Evolutionary conservation across 2,329 filamentous ascomycete species (phyloP).

Genomic region (Penicillium sclerotigenum): DNA sequence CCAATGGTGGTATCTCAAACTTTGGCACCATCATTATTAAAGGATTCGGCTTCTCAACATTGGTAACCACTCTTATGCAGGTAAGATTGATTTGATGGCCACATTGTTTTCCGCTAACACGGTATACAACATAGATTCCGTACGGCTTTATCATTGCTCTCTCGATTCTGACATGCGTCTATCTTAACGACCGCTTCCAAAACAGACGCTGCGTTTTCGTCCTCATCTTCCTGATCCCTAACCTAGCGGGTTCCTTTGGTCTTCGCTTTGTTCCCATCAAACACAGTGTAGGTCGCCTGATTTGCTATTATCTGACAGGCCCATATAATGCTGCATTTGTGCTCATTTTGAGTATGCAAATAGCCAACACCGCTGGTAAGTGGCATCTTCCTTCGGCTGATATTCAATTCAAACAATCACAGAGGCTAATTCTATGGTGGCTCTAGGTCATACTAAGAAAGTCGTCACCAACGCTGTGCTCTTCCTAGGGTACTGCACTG

Average conservation of each 20-base stretch:
- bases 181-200: constrained; percentile 47
- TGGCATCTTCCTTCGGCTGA: neutral
- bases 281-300: constrained; percentile 53
- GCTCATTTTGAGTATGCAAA: constrained; percentile 47
- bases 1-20: constrained; percentile 58
- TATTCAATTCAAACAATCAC: neutral
- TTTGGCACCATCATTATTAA: constrained; percentile 60
- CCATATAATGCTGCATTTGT: constrained; percentile 56
- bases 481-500: constrained; percentile 59
- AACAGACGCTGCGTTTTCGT: constrained; percentile 54
- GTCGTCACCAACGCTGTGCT: constrained; percentile 62
- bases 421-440: neutral
- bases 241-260: constrained; percentile 58
- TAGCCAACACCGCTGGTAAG: constrained; percentile 45
- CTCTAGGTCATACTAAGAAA: constrained; percentile 59
- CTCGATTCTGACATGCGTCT: constrained; percentile 50
- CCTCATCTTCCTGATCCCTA: constrained; percentile 57
- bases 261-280: constrained; percentile 53
- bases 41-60: constrained; percentile 55
- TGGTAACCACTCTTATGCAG: constrained; percentile 55
- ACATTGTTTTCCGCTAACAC: neutral
- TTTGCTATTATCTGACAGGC: constrained; percentile 58
- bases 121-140: constrained; percentile 38
- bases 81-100: constrained; percentile 15
- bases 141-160: constrained; percentile 51